Base-by-base conservation (phyloP, 2,329 filamentous ascomycete genomes). In the Aplosporella prunicola region DNA sequence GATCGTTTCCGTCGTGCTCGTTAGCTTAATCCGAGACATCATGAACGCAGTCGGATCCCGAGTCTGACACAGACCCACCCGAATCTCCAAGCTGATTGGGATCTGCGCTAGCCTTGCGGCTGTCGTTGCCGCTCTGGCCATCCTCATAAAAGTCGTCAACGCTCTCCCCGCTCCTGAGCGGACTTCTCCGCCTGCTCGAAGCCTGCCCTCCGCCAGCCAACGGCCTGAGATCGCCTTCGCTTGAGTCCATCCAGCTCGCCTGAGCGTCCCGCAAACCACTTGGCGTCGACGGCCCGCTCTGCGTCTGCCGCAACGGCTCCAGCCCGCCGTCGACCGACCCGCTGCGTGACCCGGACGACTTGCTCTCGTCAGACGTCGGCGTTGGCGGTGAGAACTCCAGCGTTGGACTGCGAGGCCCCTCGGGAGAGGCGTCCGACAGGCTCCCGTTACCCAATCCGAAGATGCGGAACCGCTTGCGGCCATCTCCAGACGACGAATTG, bases 211-310 rank as follows among this genome's bases (percentile, higher is more conserved):
- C 32, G 23, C 44, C 45, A 17, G 41, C 37, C 13, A 29, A 36
- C 23, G 39, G 23, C n/a, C 52, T 56, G 11, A 58, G 43, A 29
- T 54, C 34, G 28, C 53, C 54, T 15, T 58, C 53, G 5, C 58
- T 55, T n/a, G n/a, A n/a, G 38, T 57, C 56, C 25, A 58, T 56
- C 57, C 57, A 60, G 13, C 51, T 56, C 1, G 56, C 55, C 5
- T 53, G 42, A 25, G 46, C 52, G 40, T 64, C 60, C 18, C 62
- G 49, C 10, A 55, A 59, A 0, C 63, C 64, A 16, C 56, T 58
- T 0, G 63, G 63, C 9, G 63, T 66, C 2, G 61, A 58, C 17
- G 64, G 62, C 0, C 62, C 59, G 20, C 62, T 66, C 43, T 64
- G 62, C 7, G 61, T 63, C 33, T 55, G 57, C 6, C 59, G 44